Percentiles rank a stretch among this genome's conserved stretches.
phyloP scores from a whole-genome alignment of 2,329 filamentous ascomycete species.

The Xylariales sp. region DNA sequence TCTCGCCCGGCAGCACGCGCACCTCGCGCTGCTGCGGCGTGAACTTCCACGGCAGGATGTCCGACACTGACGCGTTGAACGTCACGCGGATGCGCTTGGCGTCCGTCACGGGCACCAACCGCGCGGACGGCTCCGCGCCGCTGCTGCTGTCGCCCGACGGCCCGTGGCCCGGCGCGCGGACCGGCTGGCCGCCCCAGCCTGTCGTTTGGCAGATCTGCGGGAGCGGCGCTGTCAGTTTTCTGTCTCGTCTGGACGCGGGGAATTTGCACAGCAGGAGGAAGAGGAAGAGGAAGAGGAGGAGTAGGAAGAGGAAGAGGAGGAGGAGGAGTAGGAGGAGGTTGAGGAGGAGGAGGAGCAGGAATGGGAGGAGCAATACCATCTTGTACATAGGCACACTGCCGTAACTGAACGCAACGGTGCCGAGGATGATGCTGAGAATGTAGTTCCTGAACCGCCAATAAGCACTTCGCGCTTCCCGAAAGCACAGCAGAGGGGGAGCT shows the following conservation, averaged over 20 bases:
- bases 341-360: neutral
- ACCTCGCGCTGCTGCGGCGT: constrained; percentile 95
- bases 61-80: constrained; percentile 92
- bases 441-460: constrained; percentile 73
- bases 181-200: constrained; percentile 88
- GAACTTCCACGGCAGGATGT: constrained; percentile 96
- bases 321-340: neutral
- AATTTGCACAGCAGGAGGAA: constrained; percentile 1
- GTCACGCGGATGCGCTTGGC: constrained; percentile 88
- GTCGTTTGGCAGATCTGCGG: constrained; percentile 74
- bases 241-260: too few relatives aligned
- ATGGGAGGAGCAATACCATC: constrained; percentile 50
- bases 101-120: constrained; percentile 74
- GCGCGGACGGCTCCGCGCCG: constrained; percentile 60
- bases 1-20: constrained; percentile 90
- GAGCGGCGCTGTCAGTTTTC: neutral
- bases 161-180: constrained; percentile 68
- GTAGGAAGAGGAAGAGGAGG: neutral
- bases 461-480: too few relatives aligned
- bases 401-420: constrained; percentile 75
- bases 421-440: constrained; percentile 70
- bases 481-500: too few relatives aligned
- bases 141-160: constrained; percentile 36
- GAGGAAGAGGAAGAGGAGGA: neutral
- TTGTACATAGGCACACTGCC: constrained; percentile 84